phyloP scores from a whole-genome alignment of 345 rosid species.

The Ailanthus altissimus region DNA sequence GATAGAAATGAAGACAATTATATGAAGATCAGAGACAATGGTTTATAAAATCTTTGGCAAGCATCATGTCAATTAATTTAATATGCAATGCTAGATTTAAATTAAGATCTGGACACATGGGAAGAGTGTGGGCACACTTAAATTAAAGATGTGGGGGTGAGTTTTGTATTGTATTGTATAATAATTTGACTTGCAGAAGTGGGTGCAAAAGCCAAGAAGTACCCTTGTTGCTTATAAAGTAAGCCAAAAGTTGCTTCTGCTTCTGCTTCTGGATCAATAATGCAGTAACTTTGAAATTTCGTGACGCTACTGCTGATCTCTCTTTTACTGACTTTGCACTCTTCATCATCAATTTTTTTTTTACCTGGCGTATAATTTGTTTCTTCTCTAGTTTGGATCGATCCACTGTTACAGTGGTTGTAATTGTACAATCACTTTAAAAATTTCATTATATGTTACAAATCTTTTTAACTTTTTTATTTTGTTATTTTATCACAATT shows the following conservation, averaged over 20 bases:
- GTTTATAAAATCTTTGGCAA: neutral
- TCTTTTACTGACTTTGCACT: neutral
- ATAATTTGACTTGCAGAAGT: neutral
- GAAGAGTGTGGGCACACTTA: slow-evolving; percentile 3
- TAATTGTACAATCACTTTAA: no score
- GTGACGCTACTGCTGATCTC: neutral
- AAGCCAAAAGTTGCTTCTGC: neutral
- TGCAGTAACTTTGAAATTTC: neutral
- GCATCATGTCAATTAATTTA: neutral
- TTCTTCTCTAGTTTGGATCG: no score
- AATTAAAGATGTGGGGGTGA: neutral
- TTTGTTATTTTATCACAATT: no score
- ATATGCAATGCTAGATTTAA: neutral
- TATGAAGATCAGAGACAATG: neutral
- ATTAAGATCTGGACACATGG: neutral
- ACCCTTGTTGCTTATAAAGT: neutral
- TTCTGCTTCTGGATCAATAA: neutral
- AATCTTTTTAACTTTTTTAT: no score
- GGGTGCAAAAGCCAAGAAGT: no score
- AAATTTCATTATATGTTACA: no score
- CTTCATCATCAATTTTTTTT: neutral
- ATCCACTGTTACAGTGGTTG: no score
- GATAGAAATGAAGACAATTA: no score
- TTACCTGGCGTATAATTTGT: neutral
- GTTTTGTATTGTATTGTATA: no score